Evolutionary conservation across 192 early-diverging fungal genomes (phyloP), one percentile per base, ranked within the genome.

Genomic region (Entomortierella chlamydospora): DNA sequence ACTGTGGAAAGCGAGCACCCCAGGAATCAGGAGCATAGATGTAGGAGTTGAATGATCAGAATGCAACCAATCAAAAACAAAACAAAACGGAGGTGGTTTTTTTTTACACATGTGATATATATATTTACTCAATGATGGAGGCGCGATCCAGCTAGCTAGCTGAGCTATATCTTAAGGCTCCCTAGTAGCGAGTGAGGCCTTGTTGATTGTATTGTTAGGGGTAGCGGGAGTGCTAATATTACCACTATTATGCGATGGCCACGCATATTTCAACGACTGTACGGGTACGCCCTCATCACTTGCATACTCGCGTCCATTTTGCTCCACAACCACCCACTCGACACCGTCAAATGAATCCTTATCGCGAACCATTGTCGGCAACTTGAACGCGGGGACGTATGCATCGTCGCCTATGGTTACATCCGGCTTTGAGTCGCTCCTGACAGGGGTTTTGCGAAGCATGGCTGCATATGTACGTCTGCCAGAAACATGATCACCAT

Each of bases 281-380:
- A 70, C 49, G 4, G 74, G 28, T 12, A 42, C 33, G 1, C 74
- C 74, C 22, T 64, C 74, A 37, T 67, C 64, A 25, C 61, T 57
- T 4, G 52, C 26, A 30, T 25, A 17, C 42, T 74, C 72, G 4
- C 25, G 37, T 5, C 72, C 72, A 30, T 61, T 31, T 37, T 67
- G 45, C 15, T 61, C 64, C 10, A 74, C 64, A 37, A 61, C 26
- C 22, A 74, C 64, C 72, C 64, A 74, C 31, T 74, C 72, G 34
- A 74, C 72, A 2, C 39, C 57, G 26, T 74, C 72, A n/a, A 17
- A 13, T 17, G 31, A 25, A 20, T 52, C 57, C 18, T 56, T 74
- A 33, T 61, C 47, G 13, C 23, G 18, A 23, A 49, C 58, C 72
- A 74, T 74, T 1, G 26, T 45, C 9, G 72, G 64, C 1, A 18